Base-by-base conservation (phyloP, 129 eudicot genomes). In the Solidago caesia region DNA sequence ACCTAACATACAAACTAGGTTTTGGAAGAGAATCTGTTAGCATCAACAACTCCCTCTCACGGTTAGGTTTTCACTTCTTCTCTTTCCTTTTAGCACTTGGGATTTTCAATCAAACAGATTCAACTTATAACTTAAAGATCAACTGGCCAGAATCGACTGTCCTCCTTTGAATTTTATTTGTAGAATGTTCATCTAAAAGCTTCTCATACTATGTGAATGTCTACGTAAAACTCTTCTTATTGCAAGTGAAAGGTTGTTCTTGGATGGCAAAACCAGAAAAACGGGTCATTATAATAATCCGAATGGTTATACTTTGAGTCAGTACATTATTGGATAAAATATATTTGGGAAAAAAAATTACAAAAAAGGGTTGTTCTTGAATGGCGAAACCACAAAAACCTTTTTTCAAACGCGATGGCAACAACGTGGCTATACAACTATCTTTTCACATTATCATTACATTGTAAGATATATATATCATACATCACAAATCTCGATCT, bases 401-500 rank as follows among this genome's bases (percentile, higher is more conserved):
- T 29, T 61, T 12, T 41, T 51, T 70, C 61, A 49, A 70, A 55
- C 11, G 26, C 48, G 43, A 70, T n/a, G 39, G 75, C 21, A 29
- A 48, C 49, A 70, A 70, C 7, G 33, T 46, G 39, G 64, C 4
- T 70, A 70, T 70, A 60, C 39, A 74, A 48, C 70, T 47, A 41
- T 44, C 9, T n/a, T n/a, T n/a, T n/a, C n/a, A n/a, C n/a, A n/a
- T n/a, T n/a, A n/a, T n/a, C n/a, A n/a, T n/a, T n/a, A n/a, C n/a
- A n/a, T n/a, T n/a, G n/a, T n/a, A n/a, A n/a, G n/a, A n/a, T n/a
- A n/a, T n/a, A n/a, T n/a, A 62, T 59, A 14, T 60, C 51, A 62
- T 74, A 15, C 6, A 74, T 52, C 78, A n/a, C 60, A 33, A 47
- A 47, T 52, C 69, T 64, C 62, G 15, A 74, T 63, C 49, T n/a